Conservation (phyloP, 108 stramenopile species). For the Fragilaria crotonensis region DNA sequence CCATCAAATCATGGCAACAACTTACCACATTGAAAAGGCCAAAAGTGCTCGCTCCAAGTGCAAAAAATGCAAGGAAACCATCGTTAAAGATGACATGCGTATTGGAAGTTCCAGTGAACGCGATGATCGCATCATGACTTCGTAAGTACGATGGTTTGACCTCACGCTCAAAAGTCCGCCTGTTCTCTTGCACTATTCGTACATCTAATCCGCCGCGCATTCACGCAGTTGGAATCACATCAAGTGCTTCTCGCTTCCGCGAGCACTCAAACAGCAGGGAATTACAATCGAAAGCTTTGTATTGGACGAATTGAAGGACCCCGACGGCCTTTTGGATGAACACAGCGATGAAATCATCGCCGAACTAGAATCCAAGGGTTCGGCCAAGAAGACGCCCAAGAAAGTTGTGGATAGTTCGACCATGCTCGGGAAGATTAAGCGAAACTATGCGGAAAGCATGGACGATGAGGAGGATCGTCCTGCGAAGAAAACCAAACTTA, state of each 20-base stretch:
- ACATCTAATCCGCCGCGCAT: no score
- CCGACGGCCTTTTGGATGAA: constrained; percentile 13
- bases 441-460: constrained; percentile 7
- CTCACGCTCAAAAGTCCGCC: not conserved
- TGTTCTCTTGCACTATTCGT: not conserved
- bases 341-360: constrained; percentile 21
- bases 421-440: constrained; percentile 6
- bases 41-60: constrained; percentile 57
- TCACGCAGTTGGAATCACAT: constrained; percentile 29
- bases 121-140: constrained; percentile 3
- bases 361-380: constrained; percentile 14
- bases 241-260: constrained; percentile 49
- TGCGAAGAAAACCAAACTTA: constrained; percentile 5
- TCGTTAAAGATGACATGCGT: constrained; percentile 50
- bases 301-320: constrained; percentile 25
- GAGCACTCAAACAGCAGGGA: constrained; percentile 19
- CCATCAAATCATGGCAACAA: constrained; percentile 4
- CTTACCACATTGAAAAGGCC: constrained; percentile 41
- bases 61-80: constrained; percentile 69
- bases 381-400: not conserved
- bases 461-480: constrained; percentile 9
- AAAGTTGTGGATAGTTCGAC: constrained; percentile 6
- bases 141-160: not conserved
- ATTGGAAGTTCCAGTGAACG: constrained; percentile 19
- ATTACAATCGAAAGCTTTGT: constrained; percentile 48